Evolutionary conservation across 2,329 filamentous ascomycete genomes (phyloP), one percentile per base, ranked within the genome.

Genomic region (Aplosporella prunicola): DNA sequence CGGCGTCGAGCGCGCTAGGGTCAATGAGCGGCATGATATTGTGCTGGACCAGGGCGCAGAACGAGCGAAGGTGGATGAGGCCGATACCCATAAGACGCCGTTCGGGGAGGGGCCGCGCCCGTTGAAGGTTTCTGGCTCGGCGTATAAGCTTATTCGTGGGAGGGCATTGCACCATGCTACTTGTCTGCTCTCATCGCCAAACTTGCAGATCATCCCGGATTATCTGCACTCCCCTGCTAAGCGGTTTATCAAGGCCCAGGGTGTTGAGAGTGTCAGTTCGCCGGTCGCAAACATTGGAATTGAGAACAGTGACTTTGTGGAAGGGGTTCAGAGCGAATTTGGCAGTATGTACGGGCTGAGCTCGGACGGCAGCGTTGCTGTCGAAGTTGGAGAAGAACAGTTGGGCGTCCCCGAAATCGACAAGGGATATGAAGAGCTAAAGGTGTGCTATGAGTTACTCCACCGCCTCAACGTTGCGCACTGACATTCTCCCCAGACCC

Each of bases 11-110:
- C 69, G 73, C 20, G 75, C 80, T 4, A 71, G 77, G 43, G 89
- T 96, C 47, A 98, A 96, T 56, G 77, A 80, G 55, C 74, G 91
- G 11, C 89, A 98, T 57, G 91, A 98, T 56, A 95, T 98, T 49
- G 86, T 96, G 16, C 68, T 93, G 30, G 74, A 80, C 40, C 52
- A 43, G 43, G 40, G 49, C 14, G 45, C 42, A 43, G 42, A 43
- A 33, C 30, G 46, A 14, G 32, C 32, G 24, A n/a, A 33, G 43
- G 43, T 45, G 1, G 57, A 63, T 41, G 46, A 53, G 0, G 42
- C 55, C 6, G 57, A 70, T 46, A 63, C 63, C 31, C 63, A 71
- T 51, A 48, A 47, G 31, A 66, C 67, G 32, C 55, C 63, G 15
- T 68, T 66, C 48, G 58, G 60, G 13, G 43, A 48, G 35, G 47